Evolutionary conservation across 176 grass and related monocot species (phyloP).

Genomic region (Tillandsia fasciculata): DNA sequence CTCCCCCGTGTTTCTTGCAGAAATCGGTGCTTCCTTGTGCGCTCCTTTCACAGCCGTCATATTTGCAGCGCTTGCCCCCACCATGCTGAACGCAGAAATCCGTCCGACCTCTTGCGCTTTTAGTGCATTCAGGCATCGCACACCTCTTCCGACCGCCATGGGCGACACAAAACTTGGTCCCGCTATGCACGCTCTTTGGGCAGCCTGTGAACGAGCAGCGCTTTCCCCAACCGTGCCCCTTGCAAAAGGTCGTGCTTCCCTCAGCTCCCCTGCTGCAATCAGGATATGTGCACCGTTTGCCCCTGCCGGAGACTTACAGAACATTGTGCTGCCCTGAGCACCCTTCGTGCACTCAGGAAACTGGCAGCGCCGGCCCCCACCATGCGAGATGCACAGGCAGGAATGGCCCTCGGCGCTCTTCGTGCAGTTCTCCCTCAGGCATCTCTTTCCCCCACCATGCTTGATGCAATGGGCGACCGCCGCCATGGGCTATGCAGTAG

Average conservation of each 20-base stretch:
- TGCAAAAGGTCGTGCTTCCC: slow-evolving; percentile 80
- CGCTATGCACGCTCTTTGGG: slow-evolving; percentile 70
- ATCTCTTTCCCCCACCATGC: slow-evolving; percentile 89
- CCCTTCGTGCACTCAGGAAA: slow-evolving; percentile 47
- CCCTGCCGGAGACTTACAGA: slow-evolving; percentile 77
- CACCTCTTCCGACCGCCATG: slow-evolving; percentile 93
- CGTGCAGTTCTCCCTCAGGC: slow-evolving; percentile 38
- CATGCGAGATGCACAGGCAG: slow-evolving; percentile 72
- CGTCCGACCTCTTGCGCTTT: slow-evolving; percentile 60
- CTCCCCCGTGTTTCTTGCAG: slow-evolving; percentile 73
- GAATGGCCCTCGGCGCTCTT: slow-evolving; percentile 78
- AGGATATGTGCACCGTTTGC: slow-evolving; percentile 55
- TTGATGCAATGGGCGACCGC: slow-evolving; percentile 61
- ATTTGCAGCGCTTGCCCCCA: slow-evolving; percentile 70
- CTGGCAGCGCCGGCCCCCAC: slow-evolving; percentile 63
- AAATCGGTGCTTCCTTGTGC: slow-evolving; percentile 87
- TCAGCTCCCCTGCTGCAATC: slow-evolving; percentile 64
- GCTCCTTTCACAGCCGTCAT: slow-evolving; percentile 44
- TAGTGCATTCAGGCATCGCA: slow-evolving; percentile 45
- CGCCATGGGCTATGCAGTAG: slow-evolving; percentile 69
- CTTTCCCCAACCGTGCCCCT: slow-evolving; percentile 77
- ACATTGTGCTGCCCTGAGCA: slow-evolving; percentile 64
- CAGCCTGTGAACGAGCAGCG: slow-evolving; percentile 57
- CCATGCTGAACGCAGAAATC: slow-evolving; percentile 71
- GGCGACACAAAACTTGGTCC: slow-evolving; percentile 62